Percentiles rank a stretch among this genome's conserved stretches.
Conservation (phyloP, 2,329 filamentous ascomycete genomes). For the Pseudogymnoascus sp. region DNA sequence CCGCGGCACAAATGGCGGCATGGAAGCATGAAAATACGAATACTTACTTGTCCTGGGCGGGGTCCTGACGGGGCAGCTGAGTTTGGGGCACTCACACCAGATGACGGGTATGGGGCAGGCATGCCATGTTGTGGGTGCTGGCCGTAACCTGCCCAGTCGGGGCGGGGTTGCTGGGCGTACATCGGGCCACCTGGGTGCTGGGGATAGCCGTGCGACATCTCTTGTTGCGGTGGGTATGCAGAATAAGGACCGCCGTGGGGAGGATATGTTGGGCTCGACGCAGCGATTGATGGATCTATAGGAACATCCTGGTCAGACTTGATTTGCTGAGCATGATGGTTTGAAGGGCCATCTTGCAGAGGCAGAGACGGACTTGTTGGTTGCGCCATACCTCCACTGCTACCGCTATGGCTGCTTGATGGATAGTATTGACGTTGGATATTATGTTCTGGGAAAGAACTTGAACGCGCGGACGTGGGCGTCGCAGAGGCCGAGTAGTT, state of each 20-base stretch:
- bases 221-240: constrained; percentile 75
- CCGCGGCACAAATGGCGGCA: background rate
- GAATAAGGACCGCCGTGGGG: constrained; percentile 67
- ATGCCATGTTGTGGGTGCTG: constrained; percentile 33
- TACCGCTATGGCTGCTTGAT: constrained; percentile 62
- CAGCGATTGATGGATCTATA: constrained; percentile 98
- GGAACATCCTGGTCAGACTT: constrained; percentile 95
- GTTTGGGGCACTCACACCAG: constrained; percentile 37
- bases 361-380: constrained; percentile 95
- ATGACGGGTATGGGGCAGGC: constrained; percentile 25
- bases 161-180: constrained; percentile 56
- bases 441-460: constrained; percentile 80
- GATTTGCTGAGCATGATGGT: constrained; percentile 66
- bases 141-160: constrained; percentile 65
- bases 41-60: constrained; percentile 52
- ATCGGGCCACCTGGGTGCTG: constrained; percentile 50
- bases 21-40: background rate
- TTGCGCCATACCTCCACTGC: constrained; percentile 92
- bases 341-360: constrained; percentile 69
- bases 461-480: constrained; percentile 75
- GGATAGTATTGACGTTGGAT: constrained; percentile 78
- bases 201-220: constrained; percentile 73
- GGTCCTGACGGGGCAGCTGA: constrained; percentile 42
- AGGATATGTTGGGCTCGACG: constrained; percentile 84
- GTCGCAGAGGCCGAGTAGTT: constrained; percentile 58